Base-by-base conservation (phyloP, 306 rosid genomes). In the Ormosia emarginata region DNA sequence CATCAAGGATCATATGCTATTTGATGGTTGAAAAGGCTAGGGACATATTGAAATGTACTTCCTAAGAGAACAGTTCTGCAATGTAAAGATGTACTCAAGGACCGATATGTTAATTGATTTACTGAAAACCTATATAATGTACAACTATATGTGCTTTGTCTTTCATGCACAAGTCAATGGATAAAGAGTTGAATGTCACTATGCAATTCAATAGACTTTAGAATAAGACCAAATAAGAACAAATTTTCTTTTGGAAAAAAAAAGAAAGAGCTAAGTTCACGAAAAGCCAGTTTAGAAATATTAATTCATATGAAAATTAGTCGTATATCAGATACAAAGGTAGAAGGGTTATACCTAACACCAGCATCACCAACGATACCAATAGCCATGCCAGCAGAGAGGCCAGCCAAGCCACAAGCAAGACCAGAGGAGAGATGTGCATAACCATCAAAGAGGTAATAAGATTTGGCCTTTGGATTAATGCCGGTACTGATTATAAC, bases 281-380 rank as follows among this genome's bases (percentile, higher is more conserved):
- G 2, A n/a, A 57, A 64, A 78, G 61, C 62, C 4, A 67, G 39
- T 50, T 73, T 43, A 4, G 13, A 64, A 52, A 30, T 2, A 67
- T 18, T n/a, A 43, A 17, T 9, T 47, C 6, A 67, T 6, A 41
- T 24, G n/a, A 8, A 46, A 37, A 55, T 46, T 2, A 56, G 73
- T 50, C 32, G 47, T 2, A 32, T 13, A 73, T 56, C 37, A 75
- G 43, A 29, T 5, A 33, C 55, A 2, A 70, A 64, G 56, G 69
- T 3, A 40, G 33, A 82, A 64, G 59, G 8, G 77, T 50, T 29
- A 82, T 90, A 92, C 97, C 97, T 92, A 4, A 92, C 97, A 74
- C 97, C 97, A 79, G 97, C 97, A 80, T 92, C 97, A 18, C 97
- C 97, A 75, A 92, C 97, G 61, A 92, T 90, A 58, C 97, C 97